phyloP scores from a whole-genome alignment of 2,329 filamentous ascomycete species.

The Aspergillus sp. region DNA sequence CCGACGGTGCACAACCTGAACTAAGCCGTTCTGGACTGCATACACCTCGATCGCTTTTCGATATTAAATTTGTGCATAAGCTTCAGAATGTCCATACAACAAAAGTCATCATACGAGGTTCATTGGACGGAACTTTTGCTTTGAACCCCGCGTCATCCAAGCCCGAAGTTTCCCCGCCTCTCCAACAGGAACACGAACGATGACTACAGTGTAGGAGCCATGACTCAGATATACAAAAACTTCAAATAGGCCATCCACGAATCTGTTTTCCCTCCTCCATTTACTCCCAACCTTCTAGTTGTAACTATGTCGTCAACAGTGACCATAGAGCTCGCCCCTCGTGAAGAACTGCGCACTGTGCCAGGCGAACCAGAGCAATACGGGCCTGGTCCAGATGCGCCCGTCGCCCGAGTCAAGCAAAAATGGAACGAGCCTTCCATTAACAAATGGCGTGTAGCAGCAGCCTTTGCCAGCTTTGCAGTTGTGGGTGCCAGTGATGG shows the following conservation, averaged over 20 bases:
- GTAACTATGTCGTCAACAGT: slow-evolving; percentile 4
- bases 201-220: not conserved
- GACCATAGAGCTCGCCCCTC: slow-evolving; percentile 1
- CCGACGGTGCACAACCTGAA: not conserved
- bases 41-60: not conserved
- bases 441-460: slow-evolving; percentile 18
- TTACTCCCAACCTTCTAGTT: not conserved
- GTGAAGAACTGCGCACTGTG: not conserved
- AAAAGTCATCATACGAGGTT: not conserved
- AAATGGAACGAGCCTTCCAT: slow-evolving; percentile 19
- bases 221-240: not conserved
- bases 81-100: not conserved
- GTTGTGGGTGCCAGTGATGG: slow-evolving; percentile 58
- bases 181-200: not conserved
- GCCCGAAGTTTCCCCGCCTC: slow-evolving; percentile 3
- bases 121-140: not conserved
- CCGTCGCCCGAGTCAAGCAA: slow-evolving; percentile 14
- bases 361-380: slow-evolving; percentile 6
- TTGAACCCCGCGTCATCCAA: slow-evolving; percentile 1
- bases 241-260: not conserved
- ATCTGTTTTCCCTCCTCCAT: not conserved
- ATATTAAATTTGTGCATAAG: not conserved
- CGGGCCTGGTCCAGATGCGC: not conserved
- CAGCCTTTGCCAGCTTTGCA: slow-evolving; percentile 55
- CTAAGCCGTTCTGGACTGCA: not conserved